phyloP scores from a whole-genome alignment of 805 yeast genomes.

The Ogataea philodendri region DNA sequence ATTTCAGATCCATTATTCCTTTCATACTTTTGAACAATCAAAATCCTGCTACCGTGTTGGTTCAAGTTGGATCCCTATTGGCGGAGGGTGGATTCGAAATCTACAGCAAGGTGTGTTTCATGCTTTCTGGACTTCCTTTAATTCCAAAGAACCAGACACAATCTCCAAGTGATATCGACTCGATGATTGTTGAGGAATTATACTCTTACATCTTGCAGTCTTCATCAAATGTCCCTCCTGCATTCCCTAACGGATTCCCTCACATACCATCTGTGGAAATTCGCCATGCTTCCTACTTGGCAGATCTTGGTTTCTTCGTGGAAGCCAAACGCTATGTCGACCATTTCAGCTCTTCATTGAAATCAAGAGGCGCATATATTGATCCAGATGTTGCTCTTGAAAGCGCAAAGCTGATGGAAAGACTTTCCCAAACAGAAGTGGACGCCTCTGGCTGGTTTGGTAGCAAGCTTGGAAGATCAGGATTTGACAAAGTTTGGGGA shows the following conservation, averaged over 20 bases:
- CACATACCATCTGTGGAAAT: constrained; percentile 61
- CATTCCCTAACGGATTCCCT: constrained; percentile 36
- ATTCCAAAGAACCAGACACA: constrained; percentile 21
- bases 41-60: constrained; percentile 24
- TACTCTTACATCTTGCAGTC: constrained; percentile 55
- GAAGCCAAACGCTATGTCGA: constrained; percentile 54
- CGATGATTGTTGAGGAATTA: constrained; percentile 60
- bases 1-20: constrained; percentile 31
- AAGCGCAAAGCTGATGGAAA: constrained; percentile 41
- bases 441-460: constrained; percentile 69
- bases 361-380: constrained; percentile 36
- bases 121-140: constrained; percentile 33
- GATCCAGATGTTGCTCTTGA: constrained; percentile 35
- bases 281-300: constrained; percentile 63
- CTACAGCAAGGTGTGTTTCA: constrained; percentile 41
- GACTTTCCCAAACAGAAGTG: constrained; percentile 43
- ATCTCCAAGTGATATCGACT: constrained; percentile 38
- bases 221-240: constrained; percentile 34
- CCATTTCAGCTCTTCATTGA: too few relatives aligned
- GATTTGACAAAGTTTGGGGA: constrained; percentile 77
- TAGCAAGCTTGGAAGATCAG: constrained; percentile 38
- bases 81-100: constrained; percentile 35
- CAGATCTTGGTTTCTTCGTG: constrained; percentile 59
- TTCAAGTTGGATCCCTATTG: constrained; percentile 37
- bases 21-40: constrained; percentile 30